Percentiles rank a stretch among this genome's conserved stretches.
Evolutionary conservation across 768 basidiomycete genomes (phyloP).

Genomic region (Rossbeevera mucosa): DNA sequence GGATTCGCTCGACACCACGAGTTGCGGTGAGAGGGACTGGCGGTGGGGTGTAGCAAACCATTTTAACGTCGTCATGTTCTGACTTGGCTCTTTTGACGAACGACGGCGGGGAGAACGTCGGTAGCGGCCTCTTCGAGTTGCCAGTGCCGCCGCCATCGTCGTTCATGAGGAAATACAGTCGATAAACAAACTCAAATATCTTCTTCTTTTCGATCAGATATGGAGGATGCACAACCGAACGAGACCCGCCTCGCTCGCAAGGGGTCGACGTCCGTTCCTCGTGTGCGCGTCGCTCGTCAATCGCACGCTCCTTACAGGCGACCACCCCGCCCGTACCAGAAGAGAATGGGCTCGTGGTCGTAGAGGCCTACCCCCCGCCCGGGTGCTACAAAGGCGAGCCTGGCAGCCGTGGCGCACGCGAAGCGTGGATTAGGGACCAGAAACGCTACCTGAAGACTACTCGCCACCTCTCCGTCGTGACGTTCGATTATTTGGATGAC

Average conservation of each 20-base stretch:
- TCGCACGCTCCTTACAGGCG: neutral
- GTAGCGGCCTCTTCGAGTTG: slow-evolving; percentile 12
- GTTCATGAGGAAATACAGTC: slow-evolving; percentile 13
- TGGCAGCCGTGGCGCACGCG: slow-evolving; percentile 3
- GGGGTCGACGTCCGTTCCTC: slow-evolving; percentile 27
- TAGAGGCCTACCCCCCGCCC: slow-evolving; percentile 4
- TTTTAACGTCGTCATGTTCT: slow-evolving; percentile 9
- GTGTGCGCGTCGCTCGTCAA: slow-evolving; percentile 13
- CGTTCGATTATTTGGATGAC: slow-evolving; percentile 3
- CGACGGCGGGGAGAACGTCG: slow-evolving; percentile 4
- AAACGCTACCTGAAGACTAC: slow-evolving; percentile 1
- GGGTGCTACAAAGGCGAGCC: slow-evolving; percentile 14
- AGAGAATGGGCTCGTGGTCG: slow-evolving; percentile 3
- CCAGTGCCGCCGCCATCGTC: neutral
- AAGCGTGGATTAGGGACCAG: slow-evolving; percentile 14
- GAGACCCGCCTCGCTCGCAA: slow-evolving; percentile 35
- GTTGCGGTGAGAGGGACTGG: slow-evolving; percentile 20
- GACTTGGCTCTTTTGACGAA: slow-evolving; percentile 20
- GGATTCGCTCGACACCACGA: slow-evolving; percentile 29
- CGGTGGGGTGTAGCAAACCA: neutral
- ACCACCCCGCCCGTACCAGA: neutral
- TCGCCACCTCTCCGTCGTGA: slow-evolving; percentile 11
- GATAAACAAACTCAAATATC: slow-evolving; percentile 24
- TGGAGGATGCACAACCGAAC: slow-evolving; percentile 40
- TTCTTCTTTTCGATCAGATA: neutral